Evolutionary conservation across 2,329 filamentous ascomycete genomes (phyloP).

Genomic region (Verticillium isaacii): DNA sequence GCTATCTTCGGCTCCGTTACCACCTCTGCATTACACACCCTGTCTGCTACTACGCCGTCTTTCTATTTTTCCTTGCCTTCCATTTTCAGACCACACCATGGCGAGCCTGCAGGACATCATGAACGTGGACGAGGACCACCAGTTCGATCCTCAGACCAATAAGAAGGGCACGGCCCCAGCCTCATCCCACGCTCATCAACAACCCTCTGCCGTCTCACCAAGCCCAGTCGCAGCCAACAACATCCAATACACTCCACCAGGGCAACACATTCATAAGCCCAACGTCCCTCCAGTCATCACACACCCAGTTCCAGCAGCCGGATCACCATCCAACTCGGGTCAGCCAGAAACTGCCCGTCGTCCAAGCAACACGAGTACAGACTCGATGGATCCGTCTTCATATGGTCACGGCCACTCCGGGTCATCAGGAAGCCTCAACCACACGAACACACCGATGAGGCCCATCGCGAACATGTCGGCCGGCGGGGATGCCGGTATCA

Average conservation of each 20-base stretch:
- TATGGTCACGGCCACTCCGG: slow-evolving; percentile 15
- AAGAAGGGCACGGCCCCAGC: slow-evolving; percentile 38
- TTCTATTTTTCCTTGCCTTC: slow-evolving; percentile 19
- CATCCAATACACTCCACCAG: slow-evolving; percentile 25
- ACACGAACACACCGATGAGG: slow-evolving; percentile 29
- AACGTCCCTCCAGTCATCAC: slow-evolving; percentile 26
- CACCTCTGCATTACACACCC: slow-evolving; percentile 6
- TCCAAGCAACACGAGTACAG: slow-evolving; percentile 41
- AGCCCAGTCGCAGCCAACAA: slow-evolving; percentile 23
- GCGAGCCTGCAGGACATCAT: slow-evolving; percentile 53
- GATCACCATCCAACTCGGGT: slow-evolving; percentile 15
- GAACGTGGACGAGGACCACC: slow-evolving; percentile 47
- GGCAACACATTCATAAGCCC: slow-evolving; percentile 21
- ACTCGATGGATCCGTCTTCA: slow-evolving; percentile 41
- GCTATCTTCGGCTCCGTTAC: slow-evolving; percentile 2
- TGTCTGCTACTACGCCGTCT: slow-evolving; percentile 5
- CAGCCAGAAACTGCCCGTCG: neutral
- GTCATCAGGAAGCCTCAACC: slow-evolving; percentile 16
- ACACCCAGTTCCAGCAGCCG: slow-evolving; percentile 21
- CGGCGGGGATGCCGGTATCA: slow-evolving; percentile 35
- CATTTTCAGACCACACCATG: slow-evolving; percentile 41
- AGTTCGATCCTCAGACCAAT: slow-evolving; percentile 31
- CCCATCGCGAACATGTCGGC: slow-evolving; percentile 30
- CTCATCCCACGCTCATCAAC: slow-evolving; percentile 28
- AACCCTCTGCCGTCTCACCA: slow-evolving; percentile 19